Base-by-base conservation (phyloP, 257 asterid species). In the Petunia secreta region DNA sequence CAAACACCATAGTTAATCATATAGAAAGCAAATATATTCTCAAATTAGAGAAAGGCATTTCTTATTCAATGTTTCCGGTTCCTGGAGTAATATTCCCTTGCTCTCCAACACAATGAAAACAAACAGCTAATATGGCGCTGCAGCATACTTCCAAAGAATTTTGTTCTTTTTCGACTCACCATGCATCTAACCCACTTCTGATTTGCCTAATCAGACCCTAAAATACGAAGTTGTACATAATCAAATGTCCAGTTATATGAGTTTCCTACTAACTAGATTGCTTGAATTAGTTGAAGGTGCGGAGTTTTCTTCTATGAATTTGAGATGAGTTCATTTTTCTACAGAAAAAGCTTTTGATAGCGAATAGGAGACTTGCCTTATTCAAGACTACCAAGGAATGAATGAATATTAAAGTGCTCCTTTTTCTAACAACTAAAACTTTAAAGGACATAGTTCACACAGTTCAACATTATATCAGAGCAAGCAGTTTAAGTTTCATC, bases 61-160 rank as follows among this genome's bases (percentile, higher is more conserved):
- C 41, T 7, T n/a, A 68, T 44, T 68, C 39, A 68, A 68, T 57
- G 57, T 68, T 68, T 57, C 8, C 0, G 2, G 10, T 68, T 68
- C 57, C 43, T 68, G 16, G 75, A 68, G 4, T 68, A 68, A 1
- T 16, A 44, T 68, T 67, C 75, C 16, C 16, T 8, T 8, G 16
- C 54, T 68, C 75, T 68, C 39, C 7, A 43, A 55, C 39, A 44
- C n/a, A 64, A 64, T 64, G 73, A 64, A 64, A 64, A 66, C 53
- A 60, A 25, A 60, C 66, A 69, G 53, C 59, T 44, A 46, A 46
- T 2, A 69, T 25, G 10, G 60, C 43, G 7, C 60, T 71, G 77
- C 39, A 71, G 10, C 60, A 71, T 46, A 66, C 38, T 46, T 71
- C 43, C 25, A 6, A 48, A 69, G 60, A 71, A 48, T 43, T 34